These are phyloP conservation scores for Melampsora americana DNA, from an alignment of 1,284 basidiomycete species.

Conservation along the genomic window DNA sequence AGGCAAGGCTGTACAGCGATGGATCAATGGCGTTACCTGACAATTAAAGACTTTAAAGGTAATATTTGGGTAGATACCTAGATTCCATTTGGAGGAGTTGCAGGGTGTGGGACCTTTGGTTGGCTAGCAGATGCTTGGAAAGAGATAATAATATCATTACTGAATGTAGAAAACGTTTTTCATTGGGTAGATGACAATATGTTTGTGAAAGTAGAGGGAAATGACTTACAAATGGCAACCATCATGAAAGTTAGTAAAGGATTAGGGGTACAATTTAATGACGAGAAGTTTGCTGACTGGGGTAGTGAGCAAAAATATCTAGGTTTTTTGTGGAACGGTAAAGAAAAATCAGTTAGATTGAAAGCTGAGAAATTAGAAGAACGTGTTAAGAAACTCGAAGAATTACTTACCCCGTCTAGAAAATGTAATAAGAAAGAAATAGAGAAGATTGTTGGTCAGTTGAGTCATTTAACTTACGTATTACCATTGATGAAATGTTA, in stretches of 20 bases:
- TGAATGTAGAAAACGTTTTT: too few species aligned
- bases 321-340: background rate
- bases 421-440: background rate
- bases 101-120: too few species aligned
- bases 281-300: background rate
- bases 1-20: background rate
- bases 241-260: background rate
- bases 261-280: background rate
- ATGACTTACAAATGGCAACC: background rate
- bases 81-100: too few species aligned
- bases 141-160: too few species aligned
- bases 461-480: background rate
- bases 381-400: background rate
- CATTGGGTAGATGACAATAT: background rate
- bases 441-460: background rate
- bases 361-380: background rate
- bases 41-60: too few species aligned
- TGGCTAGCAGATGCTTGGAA: too few species aligned
- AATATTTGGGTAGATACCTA: too few species aligned
- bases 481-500: constrained; percentile 6
- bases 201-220: background rate
- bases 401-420: background rate
- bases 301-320: too few species aligned
- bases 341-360: background rate
- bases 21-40: constrained; percentile 7